phyloP scores from a whole-genome alignment of 148 eudicot species.

The Limonium bicolor region DNA sequence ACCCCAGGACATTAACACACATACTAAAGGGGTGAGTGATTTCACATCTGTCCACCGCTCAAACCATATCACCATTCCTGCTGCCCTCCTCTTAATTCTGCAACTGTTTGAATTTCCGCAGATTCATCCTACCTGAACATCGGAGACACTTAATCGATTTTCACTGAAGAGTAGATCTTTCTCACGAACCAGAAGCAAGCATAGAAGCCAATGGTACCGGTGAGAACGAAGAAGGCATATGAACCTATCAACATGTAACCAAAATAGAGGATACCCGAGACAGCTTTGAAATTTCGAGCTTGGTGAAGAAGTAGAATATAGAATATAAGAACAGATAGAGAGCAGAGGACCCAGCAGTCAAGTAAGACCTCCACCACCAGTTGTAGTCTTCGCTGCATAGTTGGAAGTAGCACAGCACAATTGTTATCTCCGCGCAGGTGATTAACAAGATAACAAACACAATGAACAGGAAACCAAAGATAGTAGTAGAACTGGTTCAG shows the following conservation, averaged over 20 bases:
- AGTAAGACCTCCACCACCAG: slow-evolving; percentile 45
- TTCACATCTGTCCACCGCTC: too few species aligned
- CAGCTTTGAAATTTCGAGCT: slow-evolving; percentile 33
- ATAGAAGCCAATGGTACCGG: slow-evolving; percentile 27
- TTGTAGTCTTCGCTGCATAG: slow-evolving; percentile 39
- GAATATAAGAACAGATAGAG: slow-evolving; percentile 37
- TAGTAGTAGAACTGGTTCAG: slow-evolving; percentile 44
- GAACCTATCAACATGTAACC: slow-evolving; percentile 30
- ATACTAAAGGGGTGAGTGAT: too few species aligned
- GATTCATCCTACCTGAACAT: too few species aligned
- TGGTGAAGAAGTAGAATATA: slow-evolving; percentile 37
- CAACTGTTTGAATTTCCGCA: too few species aligned
- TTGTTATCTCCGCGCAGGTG: slow-evolving; percentile 37
- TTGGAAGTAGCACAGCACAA: slow-evolving; percentile 48
- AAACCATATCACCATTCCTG: too few species aligned
- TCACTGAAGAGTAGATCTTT: slow-evolving; percentile 35
- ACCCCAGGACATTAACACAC: too few species aligned
- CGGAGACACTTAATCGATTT: slow-evolving; percentile 23
- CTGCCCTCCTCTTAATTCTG: too few species aligned
- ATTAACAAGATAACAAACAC: slow-evolving; percentile 28
- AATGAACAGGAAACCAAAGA: slow-evolving; percentile 37
- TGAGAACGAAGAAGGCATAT: slow-evolving; percentile 28
- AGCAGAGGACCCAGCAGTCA: slow-evolving; percentile 44
- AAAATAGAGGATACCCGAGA: slow-evolving; percentile 31
- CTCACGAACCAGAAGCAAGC: slow-evolving; percentile 35